Conservation (phyloP, 2,329 filamentous ascomycete genomes). For the Colletotrichum magnum region DNA sequence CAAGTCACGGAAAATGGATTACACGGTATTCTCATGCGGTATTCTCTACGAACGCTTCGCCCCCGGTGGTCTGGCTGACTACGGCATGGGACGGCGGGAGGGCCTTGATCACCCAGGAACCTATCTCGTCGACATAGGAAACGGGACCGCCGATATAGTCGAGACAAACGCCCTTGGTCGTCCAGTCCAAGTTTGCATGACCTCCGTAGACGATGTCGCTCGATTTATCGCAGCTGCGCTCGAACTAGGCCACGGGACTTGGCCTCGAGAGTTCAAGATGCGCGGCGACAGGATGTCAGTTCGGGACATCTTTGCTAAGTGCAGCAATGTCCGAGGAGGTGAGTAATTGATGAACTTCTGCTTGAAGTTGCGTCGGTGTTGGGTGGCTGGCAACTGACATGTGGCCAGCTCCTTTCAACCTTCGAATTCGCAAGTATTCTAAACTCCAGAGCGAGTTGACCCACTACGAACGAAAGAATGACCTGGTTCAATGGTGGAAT, state of each 20-base stretch:
- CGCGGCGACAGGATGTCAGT: slow-evolving; percentile 76
- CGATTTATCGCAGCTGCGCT: slow-evolving; percentile 79
- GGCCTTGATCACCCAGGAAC: slow-evolving; percentile 70
- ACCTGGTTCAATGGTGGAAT: slow-evolving; percentile 64
- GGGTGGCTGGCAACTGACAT: slow-evolving; percentile 37
- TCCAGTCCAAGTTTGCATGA: slow-evolving; percentile 74
- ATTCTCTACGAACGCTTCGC: slow-evolving; percentile 83
- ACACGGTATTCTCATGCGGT: slow-evolving; percentile 81
- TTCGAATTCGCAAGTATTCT: slow-evolving; percentile 54
- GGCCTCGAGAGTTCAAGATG: slow-evolving; percentile 80
- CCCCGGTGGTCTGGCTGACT: slow-evolving; percentile 73
- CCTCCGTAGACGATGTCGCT: slow-evolving; percentile 78
- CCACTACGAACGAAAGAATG: slow-evolving; percentile 61
- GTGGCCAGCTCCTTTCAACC: slow-evolving; percentile 56
- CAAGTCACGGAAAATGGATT: slow-evolving; percentile 68
- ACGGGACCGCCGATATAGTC: slow-evolving; percentile 72
- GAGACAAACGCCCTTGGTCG: slow-evolving; percentile 65
- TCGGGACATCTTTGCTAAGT: slow-evolving; percentile 68
- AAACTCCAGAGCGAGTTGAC: slow-evolving; percentile 58
- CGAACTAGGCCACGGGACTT: slow-evolving; percentile 70
- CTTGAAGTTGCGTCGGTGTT: slow-evolving; percentile 1
- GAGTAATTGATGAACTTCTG: slow-evolving; percentile 42
- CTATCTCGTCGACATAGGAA: slow-evolving; percentile 75
- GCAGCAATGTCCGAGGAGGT: slow-evolving; percentile 66
- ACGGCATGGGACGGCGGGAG: slow-evolving; percentile 71